phyloP scores from a whole-genome alignment of 2,329 filamentous ascomycete genomes.

The Colletotrichum sp. region DNA sequence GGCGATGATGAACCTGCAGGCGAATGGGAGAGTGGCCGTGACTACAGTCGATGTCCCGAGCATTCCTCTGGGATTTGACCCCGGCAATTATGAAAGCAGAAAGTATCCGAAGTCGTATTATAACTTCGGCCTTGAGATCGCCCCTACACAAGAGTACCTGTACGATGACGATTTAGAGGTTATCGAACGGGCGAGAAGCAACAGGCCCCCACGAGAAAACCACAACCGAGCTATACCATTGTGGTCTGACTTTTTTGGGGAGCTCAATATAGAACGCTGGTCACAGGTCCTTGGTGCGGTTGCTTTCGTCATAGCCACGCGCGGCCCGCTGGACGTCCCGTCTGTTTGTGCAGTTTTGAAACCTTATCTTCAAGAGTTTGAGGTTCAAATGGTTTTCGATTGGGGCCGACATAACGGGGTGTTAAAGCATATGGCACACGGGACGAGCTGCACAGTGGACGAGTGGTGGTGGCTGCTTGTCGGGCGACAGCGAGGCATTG shows the following conservation, averaged over 20 bases:
- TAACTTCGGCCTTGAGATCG: constrained; percentile 65
- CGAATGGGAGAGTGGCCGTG: constrained; percentile 59
- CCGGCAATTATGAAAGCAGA: constrained; percentile 73
- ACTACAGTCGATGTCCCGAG: constrained; percentile 58
- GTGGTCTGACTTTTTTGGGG: constrained; percentile 74
- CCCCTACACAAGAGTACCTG: constrained; percentile 62
- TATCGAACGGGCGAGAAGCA: constrained; percentile 34
- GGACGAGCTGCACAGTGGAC: constrained; percentile 48
- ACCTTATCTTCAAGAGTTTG: constrained; percentile 65
- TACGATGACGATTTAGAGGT: constrained; percentile 55
- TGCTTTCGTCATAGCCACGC: constrained; percentile 64
- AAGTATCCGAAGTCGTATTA: constrained; percentile 70
- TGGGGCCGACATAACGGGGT: constrained; percentile 64
- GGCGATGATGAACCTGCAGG: constrained; percentile 69
- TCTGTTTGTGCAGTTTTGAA: constrained; percentile 60
- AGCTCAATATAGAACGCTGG: constrained; percentile 65
- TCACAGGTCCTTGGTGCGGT: constrained; percentile 66
- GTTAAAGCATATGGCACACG: constrained; percentile 43
- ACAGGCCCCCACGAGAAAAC: constrained; percentile 46
- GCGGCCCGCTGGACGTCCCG: constrained; percentile 59
- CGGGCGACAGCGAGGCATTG: constrained; percentile 34
- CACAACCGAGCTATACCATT: constrained; percentile 62
- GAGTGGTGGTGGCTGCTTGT: constrained; percentile 74
- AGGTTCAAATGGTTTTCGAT: constrained; percentile 60
- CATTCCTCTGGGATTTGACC: constrained; percentile 73